A percentile compares a stretch with the other conserved stretches of the same genome.
phyloP scores from a whole-genome alignment of 2,329 filamentous ascomycete genomes.

The Cladophialophora exuberans region DNA sequence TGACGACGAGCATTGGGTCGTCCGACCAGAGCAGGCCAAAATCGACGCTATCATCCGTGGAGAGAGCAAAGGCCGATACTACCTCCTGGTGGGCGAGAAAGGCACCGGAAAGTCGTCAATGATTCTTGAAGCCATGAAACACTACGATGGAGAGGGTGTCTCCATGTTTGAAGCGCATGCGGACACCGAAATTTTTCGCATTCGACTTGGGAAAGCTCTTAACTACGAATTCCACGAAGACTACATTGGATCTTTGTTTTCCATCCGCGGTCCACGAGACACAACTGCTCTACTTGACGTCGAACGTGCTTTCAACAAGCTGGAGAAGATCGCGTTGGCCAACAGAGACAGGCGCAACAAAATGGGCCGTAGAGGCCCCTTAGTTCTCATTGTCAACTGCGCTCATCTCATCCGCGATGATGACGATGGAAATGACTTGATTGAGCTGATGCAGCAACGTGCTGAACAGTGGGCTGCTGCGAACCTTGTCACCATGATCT shows the following conservation, averaged over 20 bases:
- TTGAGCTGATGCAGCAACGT: constrained; percentile 92
- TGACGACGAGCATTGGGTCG: constrained; percentile 64
- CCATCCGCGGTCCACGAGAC: constrained; percentile 87
- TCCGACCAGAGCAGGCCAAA: constrained; percentile 76
- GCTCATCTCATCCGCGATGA: constrained; percentile 90
- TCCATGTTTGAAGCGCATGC: constrained; percentile 97
- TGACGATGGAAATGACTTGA: constrained; percentile 86
- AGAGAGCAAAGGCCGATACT: constrained; percentile 76
- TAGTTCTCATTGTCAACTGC: constrained; percentile 94
- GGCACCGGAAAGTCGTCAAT: constrained; percentile 96
- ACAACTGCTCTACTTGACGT: constrained; percentile 92
- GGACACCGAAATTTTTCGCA: constrained; percentile 91
- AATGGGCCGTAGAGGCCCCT: constrained; percentile 56
- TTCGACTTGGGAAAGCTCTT: constrained; percentile 87
- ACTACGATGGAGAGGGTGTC: constrained; percentile 83
- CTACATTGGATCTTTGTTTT: constrained; percentile 89
- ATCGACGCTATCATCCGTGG: constrained; percentile 86
- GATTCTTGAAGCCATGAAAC: constrained; percentile 93
- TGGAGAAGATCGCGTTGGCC: constrained; percentile 86
- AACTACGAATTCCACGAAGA: constrained; percentile 98
- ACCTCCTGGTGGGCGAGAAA: constrained; percentile 91
- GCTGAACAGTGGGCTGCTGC: constrained; percentile 96
- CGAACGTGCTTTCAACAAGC: constrained; percentile 93
- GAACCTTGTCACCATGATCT: constrained; percentile 83
- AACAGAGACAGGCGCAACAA: constrained; percentile 51